Base-by-base conservation (phyloP, 352 stramenopile genomes). In the Nothophytophthora sp. region DNA sequence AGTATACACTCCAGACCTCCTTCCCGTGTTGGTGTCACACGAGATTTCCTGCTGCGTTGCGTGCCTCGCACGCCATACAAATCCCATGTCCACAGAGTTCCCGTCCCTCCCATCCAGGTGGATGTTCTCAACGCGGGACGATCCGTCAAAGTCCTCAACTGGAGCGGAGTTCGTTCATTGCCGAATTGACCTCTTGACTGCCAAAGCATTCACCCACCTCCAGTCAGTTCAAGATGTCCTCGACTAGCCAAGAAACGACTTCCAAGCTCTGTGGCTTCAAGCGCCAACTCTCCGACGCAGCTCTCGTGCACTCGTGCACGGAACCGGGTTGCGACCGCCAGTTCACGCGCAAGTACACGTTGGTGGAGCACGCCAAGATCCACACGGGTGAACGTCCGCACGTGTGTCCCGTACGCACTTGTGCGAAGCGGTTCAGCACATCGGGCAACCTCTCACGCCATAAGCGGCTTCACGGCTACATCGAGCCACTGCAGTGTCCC, bases 341-440 rank as follows among this genome's bases (percentile, higher is more conserved):
- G 3, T 57, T 62, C 39, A 48, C 24, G 24, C 51, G 63, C 49
- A 67, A 65, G 46, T 68, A 62, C 34, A 59, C 63, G 33, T 56
- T 73, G 25, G 58, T 47, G 18, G 54, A 70, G 40, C 63, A 73
- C 46, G 52, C 56, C 32, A 73, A 73, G 59, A 70, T 39, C 9
- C 50, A 62, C 44, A 74, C 62, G 19, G 53, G 45, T 32, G 60
- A 77, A 42, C 39, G 46, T 34, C 49, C 56, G 15, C 55, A 77
- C 11, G 55, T 71, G 19, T 77, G 67, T 41, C 39, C 45, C 5
- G 50, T 67, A 10, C 33, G 12, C 13, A 54, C 53, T 10, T 76
- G 67, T 29, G 67, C 50, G 41, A 76, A 73, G 49, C 57, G 63
- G 20, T 76, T 76, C 40, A 76, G 43, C 20, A 76, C 67, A 16